phyloP scores from a whole-genome alignment of 805 yeast species.

The Martiniozyma abietophila region DNA sequence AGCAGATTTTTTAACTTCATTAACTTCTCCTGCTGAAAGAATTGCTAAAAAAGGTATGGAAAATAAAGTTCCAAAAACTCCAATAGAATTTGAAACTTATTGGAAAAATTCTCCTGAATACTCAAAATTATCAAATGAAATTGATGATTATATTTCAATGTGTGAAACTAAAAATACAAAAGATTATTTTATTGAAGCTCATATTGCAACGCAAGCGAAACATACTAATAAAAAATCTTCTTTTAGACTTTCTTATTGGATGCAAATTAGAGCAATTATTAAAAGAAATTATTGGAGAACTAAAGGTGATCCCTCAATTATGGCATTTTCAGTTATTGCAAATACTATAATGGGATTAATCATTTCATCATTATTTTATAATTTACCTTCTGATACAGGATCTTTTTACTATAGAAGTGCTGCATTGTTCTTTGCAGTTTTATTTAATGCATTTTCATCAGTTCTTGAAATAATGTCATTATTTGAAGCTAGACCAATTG shows the following conservation, averaged over 20 bases:
- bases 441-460: conserved; percentile 55
- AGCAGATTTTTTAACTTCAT: conserved; percentile 36
- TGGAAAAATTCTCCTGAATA: conserved; percentile 31
- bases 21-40: conserved; percentile 26
- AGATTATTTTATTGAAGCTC: conserved; percentile 12
- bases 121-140: conserved; percentile 24
- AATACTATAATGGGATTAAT: conserved; percentile 46
- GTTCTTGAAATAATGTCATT: conserved; percentile 47
- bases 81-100: conserved; percentile 31
- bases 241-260: conserved; percentile 40
- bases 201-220: conserved; percentile 39
- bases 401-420: conserved; percentile 52
- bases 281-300: conserved; percentile 40
- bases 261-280: conserved; percentile 42
- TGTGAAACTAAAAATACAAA: conserved; percentile 7
- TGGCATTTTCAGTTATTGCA: conserved; percentile 33
- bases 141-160: conserved; percentile 24
- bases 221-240: conserved; percentile 39
- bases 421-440: conserved; percentile 56
- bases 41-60: conserved; percentile 27
- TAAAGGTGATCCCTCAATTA: conserved; percentile 40
- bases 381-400: conserved; percentile 31
- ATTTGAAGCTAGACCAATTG: conserved; percentile 47
- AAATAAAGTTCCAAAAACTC: conserved; percentile 31
- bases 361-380: conserved; percentile 49